Evolutionary conservation across 345 rosid species (phyloP), one percentile per base, ranked within the genome.

Genomic region (Eucalyptus cloeziana): DNA sequence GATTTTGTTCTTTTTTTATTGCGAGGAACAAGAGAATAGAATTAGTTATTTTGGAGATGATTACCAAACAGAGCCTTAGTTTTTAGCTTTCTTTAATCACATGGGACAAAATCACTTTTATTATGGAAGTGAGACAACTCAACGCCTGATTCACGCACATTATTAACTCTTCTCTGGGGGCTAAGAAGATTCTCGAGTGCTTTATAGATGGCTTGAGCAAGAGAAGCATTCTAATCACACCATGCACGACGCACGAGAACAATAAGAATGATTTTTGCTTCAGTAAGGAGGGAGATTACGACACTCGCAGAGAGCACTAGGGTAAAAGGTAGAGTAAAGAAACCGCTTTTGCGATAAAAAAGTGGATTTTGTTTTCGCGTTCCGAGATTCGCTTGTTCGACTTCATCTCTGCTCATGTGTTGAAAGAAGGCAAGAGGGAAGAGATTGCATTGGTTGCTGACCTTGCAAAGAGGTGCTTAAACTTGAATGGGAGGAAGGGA

Each of bases 21-120:
- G 0, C 9, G 0, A 52, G 56, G 0, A 52, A 52, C 4, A 7
- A 0, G 1, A 52, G 9, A 7, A 17, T 52, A 52, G 2, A 52
- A 17, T 52, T 17, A 52, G 9, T 52, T 17, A 2, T 52, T 52
- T 52, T 1, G 0, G 4, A 52, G 0, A 52, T 17, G 0, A 52
- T 52, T 52, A 52, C 9, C 24, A 17, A 17, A 52, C 1, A 7
- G 0, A 2, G 9, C 9, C 13, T 58, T 58, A 58, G 1, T 58
- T 25, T 58, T 12, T 60, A 27, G 67, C 7, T 60, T 60, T 25
- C 31, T 60, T 60, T 0, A 60, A 60, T 60, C 31, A 25, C 13
- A 60, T 60, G 67, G 67, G 67, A 60, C 31, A 12, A 60, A 60
- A 60, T 60, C 67, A 11, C n/a, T 60, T 60, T 5, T 27, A 25